Percentiles rank a stretch among this genome's conserved stretches.
These are phyloP conservation scores for Bolboschoenoplectus hybrid DNA, from an alignment of 202 grass and related monocot genomes.

Conservation along the genomic window DNA sequence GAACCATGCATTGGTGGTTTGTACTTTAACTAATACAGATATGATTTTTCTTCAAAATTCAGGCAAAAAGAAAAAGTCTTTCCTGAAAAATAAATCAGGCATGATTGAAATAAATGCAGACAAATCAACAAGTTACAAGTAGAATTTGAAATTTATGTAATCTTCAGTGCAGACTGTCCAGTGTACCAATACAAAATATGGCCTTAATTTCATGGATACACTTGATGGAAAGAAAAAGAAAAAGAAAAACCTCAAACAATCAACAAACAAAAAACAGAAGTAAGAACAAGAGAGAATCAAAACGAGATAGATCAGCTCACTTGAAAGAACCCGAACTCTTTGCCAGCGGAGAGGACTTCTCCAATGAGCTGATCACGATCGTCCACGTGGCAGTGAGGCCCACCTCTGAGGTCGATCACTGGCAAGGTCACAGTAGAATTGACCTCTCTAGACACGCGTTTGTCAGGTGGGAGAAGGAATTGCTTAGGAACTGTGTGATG, in stretches of 20 bases:
- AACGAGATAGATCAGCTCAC: conserved; percentile 20
- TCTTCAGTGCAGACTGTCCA: not conserved
- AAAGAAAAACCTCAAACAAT: too few relatives aligned
- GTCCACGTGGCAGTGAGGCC: not conserved
- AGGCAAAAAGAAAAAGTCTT: too few relatives aligned
- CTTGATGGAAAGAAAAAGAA: too few relatives aligned
- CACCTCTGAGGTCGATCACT: conserved; percentile 56
- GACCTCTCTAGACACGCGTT: conserved; percentile 39
- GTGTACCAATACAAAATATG: not conserved
- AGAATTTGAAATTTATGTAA: too few relatives aligned
- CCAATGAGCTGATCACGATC: conserved; percentile 45
- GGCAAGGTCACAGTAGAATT: conserved; percentile 41
- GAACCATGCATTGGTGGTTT: not conserved
- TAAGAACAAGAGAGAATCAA: not conserved
- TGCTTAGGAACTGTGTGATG: conserved; percentile 47
- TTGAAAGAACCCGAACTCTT: conserved; percentile 72
- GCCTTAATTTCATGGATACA: too few relatives aligned
- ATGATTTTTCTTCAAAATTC: too few relatives aligned
- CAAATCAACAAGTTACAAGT: not conserved
- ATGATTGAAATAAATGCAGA: too few relatives aligned
- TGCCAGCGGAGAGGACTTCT: conserved; percentile 48
- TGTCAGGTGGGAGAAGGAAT: conserved; percentile 54
- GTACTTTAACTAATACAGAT: not conserved
- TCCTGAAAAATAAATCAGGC: too few relatives aligned
- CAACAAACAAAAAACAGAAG: conserved; percentile 4